Percentiles rank a stretch among this genome's conserved stretches.
These are phyloP conservation scores for Sporodiniella umbellata DNA, from an alignment of 371 early-diverging fungal species.

Conservation along the genomic window DNA sequence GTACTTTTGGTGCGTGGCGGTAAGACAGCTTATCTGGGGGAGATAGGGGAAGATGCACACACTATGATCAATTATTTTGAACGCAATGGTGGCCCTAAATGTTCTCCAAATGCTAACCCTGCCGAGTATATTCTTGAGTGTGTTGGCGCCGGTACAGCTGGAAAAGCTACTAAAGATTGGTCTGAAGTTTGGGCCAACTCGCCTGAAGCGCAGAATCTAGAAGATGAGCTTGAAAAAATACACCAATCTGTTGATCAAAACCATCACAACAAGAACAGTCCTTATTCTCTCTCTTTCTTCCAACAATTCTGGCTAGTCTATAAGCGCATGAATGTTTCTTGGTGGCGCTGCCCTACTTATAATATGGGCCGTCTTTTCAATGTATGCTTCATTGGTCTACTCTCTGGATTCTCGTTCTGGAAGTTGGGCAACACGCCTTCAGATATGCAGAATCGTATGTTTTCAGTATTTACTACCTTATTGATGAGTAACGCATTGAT, in stretches of 20 bases:
- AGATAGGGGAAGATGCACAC: slow-evolving; percentile 55
- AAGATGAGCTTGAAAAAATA: slow-evolving; percentile 36
- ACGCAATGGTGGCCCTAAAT: slow-evolving; percentile 57
- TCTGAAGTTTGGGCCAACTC: slow-evolving; percentile 57
- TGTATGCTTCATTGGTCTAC: slow-evolving; percentile 52
- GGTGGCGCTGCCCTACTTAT: slow-evolving; percentile 66
- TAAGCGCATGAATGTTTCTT: slow-evolving; percentile 60
- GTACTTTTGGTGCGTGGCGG: slow-evolving; percentile 80
- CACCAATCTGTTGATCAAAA: slow-evolving; percentile 19
- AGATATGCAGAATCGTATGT: slow-evolving; percentile 71
- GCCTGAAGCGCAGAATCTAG: slow-evolving; percentile 38
- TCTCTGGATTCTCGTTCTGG: slow-evolving; percentile 77
- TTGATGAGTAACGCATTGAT: slow-evolving; percentile 65
- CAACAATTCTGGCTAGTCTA: slow-evolving; percentile 57
- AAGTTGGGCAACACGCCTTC: slow-evolving; percentile 49
- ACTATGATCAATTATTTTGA: slow-evolving; percentile 64
- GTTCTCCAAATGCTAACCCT: slow-evolving; percentile 60
- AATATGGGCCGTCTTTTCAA: slow-evolving; percentile 64
- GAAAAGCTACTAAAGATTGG: slow-evolving; percentile 61
- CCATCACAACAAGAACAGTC: slow-evolving; percentile 9
- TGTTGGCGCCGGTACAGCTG: slow-evolving; percentile 59
- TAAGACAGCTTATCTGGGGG: slow-evolving; percentile 77
- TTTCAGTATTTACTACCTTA: slow-evolving; percentile 69
- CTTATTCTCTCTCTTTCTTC: slow-evolving; percentile 34
- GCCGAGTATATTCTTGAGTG: slow-evolving; percentile 73